Base-by-base conservation (phyloP, 176 grass and related monocot species). In the Eremochloa ophiuroides region DNA sequence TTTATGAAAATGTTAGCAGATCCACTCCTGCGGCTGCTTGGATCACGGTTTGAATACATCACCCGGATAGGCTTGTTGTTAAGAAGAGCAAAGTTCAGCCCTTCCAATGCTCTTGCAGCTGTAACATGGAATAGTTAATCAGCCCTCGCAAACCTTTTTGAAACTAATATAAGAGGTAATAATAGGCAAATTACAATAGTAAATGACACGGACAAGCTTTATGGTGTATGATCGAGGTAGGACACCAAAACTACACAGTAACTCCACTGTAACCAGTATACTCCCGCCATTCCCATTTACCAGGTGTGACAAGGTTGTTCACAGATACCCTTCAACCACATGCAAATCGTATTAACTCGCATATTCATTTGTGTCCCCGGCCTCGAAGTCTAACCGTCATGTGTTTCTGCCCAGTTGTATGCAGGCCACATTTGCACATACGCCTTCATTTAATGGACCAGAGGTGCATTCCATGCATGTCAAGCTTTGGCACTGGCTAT, bases 1-100 rank as follows among this genome's bases (percentile, higher is more conserved):
- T 94, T 94, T 67, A 94, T 94, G 83, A 91, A 94, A 69, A 94
- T 94, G 67, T 94, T 94, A 44, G 87, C 92, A 80, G 89, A 86
- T 59, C 92, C 86, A 71, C 92, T 94, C 68, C 86, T 91, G 28
- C 92, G 92, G 48, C 87, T 84, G 77, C 89, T 91, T 74, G 89
- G 89, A 62, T 94, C 89, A 68, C 92, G 89, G 62, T 94, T 94
- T 62, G 92, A 94, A 80, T 94, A 89, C 89, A 94, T 94, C 17
- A 92, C 90, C 23, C 89, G 77, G 35, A 94, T 94, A 76, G 89
- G 55, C 63, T 94, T 89, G 77, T 30, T 67, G 33, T 91, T 91
- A 75, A 94, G 81, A 39, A 53, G 46, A 85, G 89, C 77, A 83
- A 94, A 94, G 83, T 94, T 92, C 30, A 91, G 69, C 81, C 64